These are phyloP conservation scores for Zhuliangozyma parablackwelliae DNA, from an alignment of 1,139 yeast genomes.

Conservation along the genomic window DNA sequence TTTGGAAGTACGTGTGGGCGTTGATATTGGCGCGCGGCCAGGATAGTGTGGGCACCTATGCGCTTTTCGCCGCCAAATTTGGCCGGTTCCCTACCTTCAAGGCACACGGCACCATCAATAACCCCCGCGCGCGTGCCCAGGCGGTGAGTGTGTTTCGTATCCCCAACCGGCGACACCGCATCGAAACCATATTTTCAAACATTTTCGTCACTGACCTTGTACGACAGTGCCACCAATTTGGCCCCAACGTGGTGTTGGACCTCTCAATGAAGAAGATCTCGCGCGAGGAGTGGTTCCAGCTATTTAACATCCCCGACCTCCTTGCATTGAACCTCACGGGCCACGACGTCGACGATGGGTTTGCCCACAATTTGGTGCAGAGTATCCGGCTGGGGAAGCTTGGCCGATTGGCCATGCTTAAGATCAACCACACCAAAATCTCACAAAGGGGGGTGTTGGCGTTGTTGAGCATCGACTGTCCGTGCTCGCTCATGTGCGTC, in stretches of 20 bases:
- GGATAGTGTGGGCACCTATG: conserved; percentile 29
- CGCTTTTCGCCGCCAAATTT: conserved; percentile 24
- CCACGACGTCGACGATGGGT: conserved; percentile 28
- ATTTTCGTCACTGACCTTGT: conserved; percentile 18
- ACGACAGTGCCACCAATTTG: conserved; percentile 1
- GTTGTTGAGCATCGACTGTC: conserved; percentile 7
- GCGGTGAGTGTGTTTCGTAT: too few species aligned
- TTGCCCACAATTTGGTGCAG: conserved; percentile 21
- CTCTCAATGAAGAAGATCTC: conserved; percentile 11
- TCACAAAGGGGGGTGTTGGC: conserved; percentile 9
- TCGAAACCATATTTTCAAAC: conserved; percentile 34
- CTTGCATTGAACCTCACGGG: conserved; percentile 32
- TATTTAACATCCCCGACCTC: conserved; percentile 28
- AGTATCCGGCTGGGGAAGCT: conserved; percentile 23
- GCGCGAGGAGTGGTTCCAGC: conserved; percentile 21
- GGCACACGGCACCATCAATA: conserved; percentile 17
- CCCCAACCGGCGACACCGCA: conserved; percentile 18
- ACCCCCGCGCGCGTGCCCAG: too few species aligned
- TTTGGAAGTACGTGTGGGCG: conserved; percentile 34
- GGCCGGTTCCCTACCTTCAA: conserved; percentile 15
- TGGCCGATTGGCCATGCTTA: conserved; percentile 19
- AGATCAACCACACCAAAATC: conserved; percentile 13
- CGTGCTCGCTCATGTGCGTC: conserved; percentile 19
- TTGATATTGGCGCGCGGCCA: conserved; percentile 19
- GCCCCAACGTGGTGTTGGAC: conserved; percentile 19